Conservation (phyloP, 257 asterid species). For the Gardenia jasminoides region DNA sequence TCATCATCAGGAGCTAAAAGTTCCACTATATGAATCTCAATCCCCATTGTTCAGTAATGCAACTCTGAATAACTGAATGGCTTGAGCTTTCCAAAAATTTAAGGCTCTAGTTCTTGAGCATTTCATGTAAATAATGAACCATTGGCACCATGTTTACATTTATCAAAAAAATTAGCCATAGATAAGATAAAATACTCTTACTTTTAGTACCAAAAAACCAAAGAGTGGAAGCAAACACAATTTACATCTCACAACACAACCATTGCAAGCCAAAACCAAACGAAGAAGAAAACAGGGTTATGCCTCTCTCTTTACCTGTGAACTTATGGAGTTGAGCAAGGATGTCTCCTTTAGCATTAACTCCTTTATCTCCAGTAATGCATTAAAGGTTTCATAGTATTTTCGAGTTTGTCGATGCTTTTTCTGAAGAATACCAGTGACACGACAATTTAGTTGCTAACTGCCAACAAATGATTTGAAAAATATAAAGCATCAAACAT, state of each 20-base stretch:
- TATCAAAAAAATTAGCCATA: not conserved
- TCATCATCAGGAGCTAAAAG: not conserved
- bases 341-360: constrained; percentile 85
- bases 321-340: constrained; percentile 68
- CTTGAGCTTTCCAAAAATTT: not conserved
- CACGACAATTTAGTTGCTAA: constrained; percentile 18
- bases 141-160: not conserved
- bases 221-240: too few relatives aligned
- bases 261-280: not conserved
- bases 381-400: constrained; percentile 76
- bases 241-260: not conserved
- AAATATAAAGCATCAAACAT: constrained; percentile 9
- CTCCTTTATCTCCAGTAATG: constrained; percentile 76
- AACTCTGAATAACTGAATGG: not conserved
- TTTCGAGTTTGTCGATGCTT: constrained; percentile 63
- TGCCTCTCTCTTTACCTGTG: constrained; percentile 52
- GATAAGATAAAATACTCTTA: not conserved
- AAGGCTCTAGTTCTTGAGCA: not conserved
- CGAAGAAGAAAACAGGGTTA: constrained; percentile 5
- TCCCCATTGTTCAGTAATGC: not conserved
- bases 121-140: not conserved
- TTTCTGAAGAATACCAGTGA: constrained; percentile 43
- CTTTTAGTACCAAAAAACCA: too few relatives aligned
- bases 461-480: constrained; percentile 18
- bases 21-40: not conserved